Evolutionary conservation across 73 alveolate species (phyloP).

Genomic region (Uronychia binucleata): DNA sequence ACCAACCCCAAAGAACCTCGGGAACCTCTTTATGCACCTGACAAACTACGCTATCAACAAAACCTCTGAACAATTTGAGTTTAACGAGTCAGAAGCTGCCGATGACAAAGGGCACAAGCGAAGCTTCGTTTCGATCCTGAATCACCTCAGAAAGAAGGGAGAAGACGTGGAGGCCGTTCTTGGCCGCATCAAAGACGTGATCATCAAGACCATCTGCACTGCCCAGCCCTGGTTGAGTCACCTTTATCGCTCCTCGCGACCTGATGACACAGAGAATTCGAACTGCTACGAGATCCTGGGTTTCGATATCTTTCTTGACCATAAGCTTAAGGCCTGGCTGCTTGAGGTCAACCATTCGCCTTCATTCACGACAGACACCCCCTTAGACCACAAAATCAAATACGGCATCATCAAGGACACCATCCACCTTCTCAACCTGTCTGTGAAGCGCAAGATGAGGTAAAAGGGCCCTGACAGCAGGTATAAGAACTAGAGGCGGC

Average conservation of each 20-base stretch:
- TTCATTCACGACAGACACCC: conserved; percentile 60
- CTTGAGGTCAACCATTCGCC: conserved; percentile 64
- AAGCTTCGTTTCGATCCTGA: neutral
- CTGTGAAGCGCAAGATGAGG: conserved; percentile 21
- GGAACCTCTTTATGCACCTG: conserved; percentile 37
- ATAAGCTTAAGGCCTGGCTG: conserved; percentile 40
- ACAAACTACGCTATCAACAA: conserved; percentile 49
- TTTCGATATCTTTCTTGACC: conserved; percentile 45
- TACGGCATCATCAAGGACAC: conserved; percentile 43
- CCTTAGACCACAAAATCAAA: conserved; percentile 48
- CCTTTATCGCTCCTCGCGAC: no score
- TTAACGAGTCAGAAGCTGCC: neutral
- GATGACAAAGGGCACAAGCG: neutral
- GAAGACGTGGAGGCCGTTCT: neutral
- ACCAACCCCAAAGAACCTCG: neutral
- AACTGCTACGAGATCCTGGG: conserved; percentile 61
- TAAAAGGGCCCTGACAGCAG: neutral
- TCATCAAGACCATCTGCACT: neutral
- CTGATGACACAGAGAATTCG: conserved; percentile 12
- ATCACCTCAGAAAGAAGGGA: no score
- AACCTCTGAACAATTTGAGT: conserved; percentile 9
- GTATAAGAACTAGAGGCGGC: neutral
- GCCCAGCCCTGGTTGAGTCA: neutral
- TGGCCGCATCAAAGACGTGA: neutral
- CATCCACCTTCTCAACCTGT: conserved; percentile 25